Conservation (phyloP, 352 stramenopile species). For the Thraustotheca clavata region DNA sequence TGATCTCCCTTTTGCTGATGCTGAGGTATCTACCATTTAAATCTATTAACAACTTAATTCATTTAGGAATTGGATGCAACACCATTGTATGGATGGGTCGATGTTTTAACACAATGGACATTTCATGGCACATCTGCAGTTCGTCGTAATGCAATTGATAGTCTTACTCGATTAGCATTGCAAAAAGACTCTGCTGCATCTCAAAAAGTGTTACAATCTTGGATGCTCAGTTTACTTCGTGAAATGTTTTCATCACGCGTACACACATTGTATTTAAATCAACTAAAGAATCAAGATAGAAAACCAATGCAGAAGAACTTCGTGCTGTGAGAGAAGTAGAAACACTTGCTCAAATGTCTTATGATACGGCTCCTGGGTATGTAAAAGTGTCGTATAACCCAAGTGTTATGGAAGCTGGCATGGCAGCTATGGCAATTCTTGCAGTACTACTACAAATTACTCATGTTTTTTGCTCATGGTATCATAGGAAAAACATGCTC, state of each 20-base stretch:
- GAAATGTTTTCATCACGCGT: constrained; percentile 1
- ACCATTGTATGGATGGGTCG: constrained; percentile 71
- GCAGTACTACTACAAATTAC: constrained; percentile 21
- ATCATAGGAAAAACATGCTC: not conserved
- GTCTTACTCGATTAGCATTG: constrained; percentile 51
- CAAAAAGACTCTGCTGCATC: constrained; percentile 21
- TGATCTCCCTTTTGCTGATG: constrained; percentile 4
- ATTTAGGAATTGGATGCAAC: constrained; percentile 51
- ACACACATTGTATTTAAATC: not conserved
- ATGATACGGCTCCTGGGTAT: constrained; percentile 66
- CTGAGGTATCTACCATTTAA: not conserved
- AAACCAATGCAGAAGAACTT: constrained; percentile 48
- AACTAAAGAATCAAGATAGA: constrained; percentile 23
- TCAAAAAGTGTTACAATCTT: constrained; percentile 4
- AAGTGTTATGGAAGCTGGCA: constrained; percentile 56
- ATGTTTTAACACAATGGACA: constrained; percentile 70
- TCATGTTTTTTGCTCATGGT: not conserved
- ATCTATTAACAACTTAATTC: not conserved
- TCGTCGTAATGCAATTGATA: constrained; percentile 54
- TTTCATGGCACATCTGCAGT: constrained; percentile 44
- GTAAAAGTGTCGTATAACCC: constrained; percentile 61
- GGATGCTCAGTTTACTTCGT: constrained; percentile 12
- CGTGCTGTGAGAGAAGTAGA: constrained; percentile 74
- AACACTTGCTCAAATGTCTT: constrained; percentile 56
- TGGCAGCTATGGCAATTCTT: constrained; percentile 56